Base-by-base conservation (phyloP, 495 filamentous ascomycete genomes). In the Letharia columbiana region DNA sequence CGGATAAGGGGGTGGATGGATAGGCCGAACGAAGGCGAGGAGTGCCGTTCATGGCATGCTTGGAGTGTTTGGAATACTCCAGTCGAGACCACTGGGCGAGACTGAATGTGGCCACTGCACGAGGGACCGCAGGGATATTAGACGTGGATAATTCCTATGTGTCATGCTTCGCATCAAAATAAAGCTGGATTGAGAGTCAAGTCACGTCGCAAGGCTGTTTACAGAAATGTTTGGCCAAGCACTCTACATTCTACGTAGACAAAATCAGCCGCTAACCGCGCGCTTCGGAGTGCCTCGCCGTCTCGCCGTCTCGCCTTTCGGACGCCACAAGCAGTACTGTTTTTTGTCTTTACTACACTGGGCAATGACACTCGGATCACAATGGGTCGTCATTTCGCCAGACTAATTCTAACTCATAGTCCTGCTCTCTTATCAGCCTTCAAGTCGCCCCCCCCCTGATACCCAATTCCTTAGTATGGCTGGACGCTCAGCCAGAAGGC, bases 1-100 rank as follows among this genome's bases (percentile, higher is more conserved):
- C 68, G 45, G 81, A 81, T 67, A 79, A 77, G 35, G 87, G 87
- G 63, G 86, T 89, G 61, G 83, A 78, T 67, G 87, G 87, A 70
- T 84, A 90, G 65, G 87, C 86, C 77, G 87, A 89, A 71, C 85
- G 80, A 74, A 89, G 82, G 75, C 83, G 84, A 73, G 87, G 87
- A 80, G 87, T 91, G 72, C 80, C 82, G 80, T 83, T 87, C 88
- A 90, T 91, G 77, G 83, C 84, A 87, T 84, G 75, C 75, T 81
- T 77, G 37, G 57, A 60, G 52, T 28, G 33, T 68, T 31, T 60
- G 39, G 11, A 60, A 28, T 58, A 17, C 23, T 64, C n/a, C 39
- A 54, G n/a, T 54, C 15, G 20, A 40, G 17, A 18, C 23, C 13
- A n/a, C 44, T n/a, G 2, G 18, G 5, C 15, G 17, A n/a, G 23